Conservation (phyloP, 2,329 filamentous ascomycete genomes). For the Paecilomyces formosus region DNA sequence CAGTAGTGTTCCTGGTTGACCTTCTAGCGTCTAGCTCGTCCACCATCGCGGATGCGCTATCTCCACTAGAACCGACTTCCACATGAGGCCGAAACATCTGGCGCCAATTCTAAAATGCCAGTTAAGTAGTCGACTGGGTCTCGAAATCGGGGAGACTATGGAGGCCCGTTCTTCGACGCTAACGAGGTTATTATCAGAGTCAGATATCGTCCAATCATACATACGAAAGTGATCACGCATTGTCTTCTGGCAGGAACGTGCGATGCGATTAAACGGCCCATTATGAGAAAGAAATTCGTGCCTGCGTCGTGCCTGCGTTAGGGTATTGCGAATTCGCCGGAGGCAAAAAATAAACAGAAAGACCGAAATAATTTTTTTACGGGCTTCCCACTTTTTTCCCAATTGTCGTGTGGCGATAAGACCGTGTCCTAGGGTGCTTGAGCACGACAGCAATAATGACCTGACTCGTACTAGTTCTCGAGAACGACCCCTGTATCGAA, state of each 20-base stretch:
- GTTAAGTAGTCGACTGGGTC: neutral
- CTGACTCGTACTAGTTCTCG: neutral
- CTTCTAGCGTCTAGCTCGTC: conserved; percentile 10
- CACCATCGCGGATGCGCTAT: conserved; percentile 17
- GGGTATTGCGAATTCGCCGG: neutral
- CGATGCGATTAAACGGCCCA: neutral
- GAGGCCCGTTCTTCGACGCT: neutral
- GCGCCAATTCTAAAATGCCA: neutral
- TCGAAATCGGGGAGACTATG: neutral
- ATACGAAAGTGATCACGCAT: neutral
- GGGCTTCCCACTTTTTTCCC: neutral
- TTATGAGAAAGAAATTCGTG: conserved; percentile 5
- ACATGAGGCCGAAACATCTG: conserved; percentile 3
- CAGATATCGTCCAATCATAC: neutral
- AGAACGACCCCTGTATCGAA: neutral
- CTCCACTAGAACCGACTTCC: conserved; percentile 10
- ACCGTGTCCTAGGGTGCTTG: neutral
- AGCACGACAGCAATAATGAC: neutral
- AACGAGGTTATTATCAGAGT: neutral
- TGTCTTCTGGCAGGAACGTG: neutral
- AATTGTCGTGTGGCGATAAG: neutral
- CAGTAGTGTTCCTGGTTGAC: neutral
- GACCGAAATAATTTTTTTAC: neutral
- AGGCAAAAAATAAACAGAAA: neutral
- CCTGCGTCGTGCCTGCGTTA: conserved; percentile 14